Percentiles rank a stretch among this genome's conserved stretches.
These are phyloP conservation scores for Cutaneotrichosporon cyanovorans DNA, from an alignment of 1,284 basidiomycete species.

Conservation along the genomic window DNA sequence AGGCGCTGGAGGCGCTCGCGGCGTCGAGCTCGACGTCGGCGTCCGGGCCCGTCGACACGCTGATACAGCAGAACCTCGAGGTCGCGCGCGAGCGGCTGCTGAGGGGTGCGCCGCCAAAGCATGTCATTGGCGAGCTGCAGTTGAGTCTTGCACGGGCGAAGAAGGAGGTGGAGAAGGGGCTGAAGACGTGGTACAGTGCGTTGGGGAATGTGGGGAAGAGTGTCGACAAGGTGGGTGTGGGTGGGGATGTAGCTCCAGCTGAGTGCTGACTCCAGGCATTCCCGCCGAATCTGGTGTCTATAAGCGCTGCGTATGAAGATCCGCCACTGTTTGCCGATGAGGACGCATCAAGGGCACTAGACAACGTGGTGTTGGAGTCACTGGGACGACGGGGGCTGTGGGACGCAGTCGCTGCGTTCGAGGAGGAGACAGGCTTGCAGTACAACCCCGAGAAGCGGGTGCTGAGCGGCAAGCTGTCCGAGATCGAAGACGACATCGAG, in stretches of 20 bases:
- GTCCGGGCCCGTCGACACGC: slow-evolving; percentile 59
- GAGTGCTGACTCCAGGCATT: slow-evolving; percentile 33
- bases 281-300: slow-evolving; percentile 35
- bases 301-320: slow-evolving; percentile 38
- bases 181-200: slow-evolving; percentile 76
- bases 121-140: slow-evolving; percentile 53
- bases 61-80: slow-evolving; percentile 56
- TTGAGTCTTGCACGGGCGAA: slow-evolving; percentile 60
- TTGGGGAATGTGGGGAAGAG: slow-evolving; percentile 71
- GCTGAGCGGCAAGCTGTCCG: slow-evolving; percentile 64
- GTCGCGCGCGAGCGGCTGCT: slow-evolving; percentile 55
- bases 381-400: slow-evolving; percentile 38
- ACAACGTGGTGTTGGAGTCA: slow-evolving; percentile 35
- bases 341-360: slow-evolving; percentile 26
- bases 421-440: slow-evolving; percentile 57
- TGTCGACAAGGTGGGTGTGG: slow-evolving; percentile 68
- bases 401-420: slow-evolving; percentile 33
- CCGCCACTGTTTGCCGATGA: slow-evolving; percentile 38
- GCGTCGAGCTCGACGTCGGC: slow-evolving; percentile 56
- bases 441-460: slow-evolving; percentile 55
- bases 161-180: slow-evolving; percentile 75
- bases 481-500: slow-evolving; percentile 62
- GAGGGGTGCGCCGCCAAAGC: slow-evolving; percentile 53
- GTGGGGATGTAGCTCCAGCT: not conserved
- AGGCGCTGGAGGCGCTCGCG: slow-evolving; percentile 34